phyloP scores from a whole-genome alignment of 225 moss, liverwort and hornwort genomes.

The Physcomitrellopsis africana region DNA sequence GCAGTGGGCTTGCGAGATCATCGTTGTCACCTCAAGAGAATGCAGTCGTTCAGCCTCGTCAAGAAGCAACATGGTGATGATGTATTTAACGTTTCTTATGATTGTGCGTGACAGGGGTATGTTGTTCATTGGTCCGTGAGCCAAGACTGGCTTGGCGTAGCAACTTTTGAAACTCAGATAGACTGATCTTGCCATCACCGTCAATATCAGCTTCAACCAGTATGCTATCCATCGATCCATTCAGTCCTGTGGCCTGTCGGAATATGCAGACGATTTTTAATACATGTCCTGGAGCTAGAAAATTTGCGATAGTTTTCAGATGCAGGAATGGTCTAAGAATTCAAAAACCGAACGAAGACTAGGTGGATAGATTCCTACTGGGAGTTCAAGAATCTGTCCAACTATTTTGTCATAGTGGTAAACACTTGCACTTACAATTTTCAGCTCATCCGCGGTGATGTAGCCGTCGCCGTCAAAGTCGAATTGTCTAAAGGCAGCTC shows the following conservation, averaged over 20 bases:
- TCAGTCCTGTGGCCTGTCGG: slow-evolving; percentile 69
- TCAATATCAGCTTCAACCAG: slow-evolving; percentile 79
- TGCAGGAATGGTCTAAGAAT: neutral
- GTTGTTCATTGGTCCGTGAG: slow-evolving; percentile 57
- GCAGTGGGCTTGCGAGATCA: slow-evolving; percentile 15
- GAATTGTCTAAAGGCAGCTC: slow-evolving; percentile 74
- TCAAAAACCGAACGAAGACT: neutral
- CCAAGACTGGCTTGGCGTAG: slow-evolving; percentile 76
- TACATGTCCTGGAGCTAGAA: no score
- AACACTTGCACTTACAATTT: slow-evolving; percentile 42
- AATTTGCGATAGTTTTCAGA: neutral
- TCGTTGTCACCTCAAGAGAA: neutral
- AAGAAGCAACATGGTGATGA: neutral
- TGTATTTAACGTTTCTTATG: slow-evolving; percentile 22
- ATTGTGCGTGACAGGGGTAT: slow-evolving; percentile 12
- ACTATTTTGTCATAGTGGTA: neutral
- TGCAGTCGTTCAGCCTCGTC: slow-evolving; percentile 11
- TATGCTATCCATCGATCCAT: slow-evolving; percentile 73
- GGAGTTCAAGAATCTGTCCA: neutral
- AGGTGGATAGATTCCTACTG: neutral
- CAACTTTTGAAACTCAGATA: slow-evolving; percentile 72
- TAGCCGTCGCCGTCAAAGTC: slow-evolving; percentile 77
- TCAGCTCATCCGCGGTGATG: slow-evolving; percentile 78
- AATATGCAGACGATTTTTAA: neutral
- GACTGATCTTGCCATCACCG: slow-evolving; percentile 77